Conservation (phyloP, 1,284 basidiomycete genomes). For the Gymnopus androsaceus region DNA sequence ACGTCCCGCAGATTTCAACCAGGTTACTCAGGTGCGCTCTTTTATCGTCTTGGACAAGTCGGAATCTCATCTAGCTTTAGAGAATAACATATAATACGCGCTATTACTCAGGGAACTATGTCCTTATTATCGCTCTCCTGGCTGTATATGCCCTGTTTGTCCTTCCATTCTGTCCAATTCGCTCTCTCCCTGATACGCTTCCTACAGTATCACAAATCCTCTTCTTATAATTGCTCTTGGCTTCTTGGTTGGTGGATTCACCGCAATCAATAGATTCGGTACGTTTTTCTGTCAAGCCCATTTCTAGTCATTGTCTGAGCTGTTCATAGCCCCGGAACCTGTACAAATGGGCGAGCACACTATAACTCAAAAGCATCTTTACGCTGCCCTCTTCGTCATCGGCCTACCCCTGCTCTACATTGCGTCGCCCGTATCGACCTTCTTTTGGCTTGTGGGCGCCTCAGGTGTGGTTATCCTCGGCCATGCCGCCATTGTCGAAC, state of each 20-base stretch:
- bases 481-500: slow-evolving; percentile 84
- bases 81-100: slow-evolving; percentile 95
- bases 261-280: slow-evolving; percentile 90
- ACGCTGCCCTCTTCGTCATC: slow-evolving; percentile 78
- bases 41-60: slow-evolving; percentile 1
- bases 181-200: background rate
- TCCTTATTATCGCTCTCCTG: slow-evolving; percentile 77
- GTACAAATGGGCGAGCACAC: slow-evolving; percentile 77
- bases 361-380: slow-evolving; percentile 83
- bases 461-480: slow-evolving; percentile 75
- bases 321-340: slow-evolving; percentile 65
- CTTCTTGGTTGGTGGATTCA: slow-evolving; percentile 92
- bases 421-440: slow-evolving; percentile 66
- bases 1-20: slow-evolving; percentile 72
- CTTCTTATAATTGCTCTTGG: slow-evolving; percentile 81
- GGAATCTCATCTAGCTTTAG: slow-evolving; percentile 38
- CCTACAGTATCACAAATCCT: slow-evolving; percentile 69
- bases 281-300: slow-evolving; percentile 31
- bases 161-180: background rate
- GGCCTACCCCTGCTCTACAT: slow-evolving; percentile 73
- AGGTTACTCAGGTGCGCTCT: slow-evolving; percentile 63
- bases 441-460: slow-evolving; percentile 82
- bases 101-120: slow-evolving; percentile 93
- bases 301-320: background rate
- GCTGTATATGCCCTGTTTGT: slow-evolving; percentile 90